A percentile compares a stretch with the other conserved stretches of the same genome.
Evolutionary conservation across 1,139 yeast genomes (phyloP).

Genomic region (Candida pseudoviswanathii): DNA sequence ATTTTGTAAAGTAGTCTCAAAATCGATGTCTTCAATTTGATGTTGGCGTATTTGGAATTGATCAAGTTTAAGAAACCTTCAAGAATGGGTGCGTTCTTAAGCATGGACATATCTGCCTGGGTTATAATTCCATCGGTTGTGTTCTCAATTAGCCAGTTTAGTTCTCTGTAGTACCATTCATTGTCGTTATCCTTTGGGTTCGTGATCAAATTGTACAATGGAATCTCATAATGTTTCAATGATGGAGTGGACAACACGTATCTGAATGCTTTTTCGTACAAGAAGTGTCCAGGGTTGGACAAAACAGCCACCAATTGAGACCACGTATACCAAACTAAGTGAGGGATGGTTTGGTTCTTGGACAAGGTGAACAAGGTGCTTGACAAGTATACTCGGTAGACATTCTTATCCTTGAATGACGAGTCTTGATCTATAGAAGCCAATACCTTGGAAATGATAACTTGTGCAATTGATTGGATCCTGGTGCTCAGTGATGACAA

Average conservation of each 20-base stretch:
- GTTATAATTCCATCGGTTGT: conserved; percentile 49
- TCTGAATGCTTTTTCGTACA: conserved; percentile 69
- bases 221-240: conserved; percentile 60
- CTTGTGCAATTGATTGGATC: conserved; percentile 27
- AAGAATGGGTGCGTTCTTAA: conserved; percentile 55
- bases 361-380: conserved; percentile 56
- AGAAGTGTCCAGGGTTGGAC: conserved; percentile 66
- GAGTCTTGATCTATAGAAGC: conserved; percentile 24
- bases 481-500: conserved; percentile 32
- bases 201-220: conserved; percentile 56
- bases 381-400: conserved; percentile 60
- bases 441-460: conserved; percentile 47
- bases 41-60: conserved; percentile 50
- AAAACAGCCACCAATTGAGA: conserved; percentile 59
- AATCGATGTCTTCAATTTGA: conserved; percentile 41
- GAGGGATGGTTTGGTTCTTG: conserved; percentile 29
- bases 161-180: conserved; percentile 59
- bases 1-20: conserved; percentile 48
- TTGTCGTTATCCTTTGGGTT: conserved; percentile 39
- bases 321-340: conserved; percentile 47
- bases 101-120: conserved; percentile 51
- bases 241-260: conserved; percentile 62
- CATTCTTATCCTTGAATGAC: conserved; percentile 57
- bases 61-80: conserved; percentile 67
- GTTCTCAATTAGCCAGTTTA: conserved; percentile 65